These are phyloP conservation scores for Wallemia ichthyophaga DNA, from an alignment of 1,284 basidiomycete species.

Conservation along the genomic window DNA sequence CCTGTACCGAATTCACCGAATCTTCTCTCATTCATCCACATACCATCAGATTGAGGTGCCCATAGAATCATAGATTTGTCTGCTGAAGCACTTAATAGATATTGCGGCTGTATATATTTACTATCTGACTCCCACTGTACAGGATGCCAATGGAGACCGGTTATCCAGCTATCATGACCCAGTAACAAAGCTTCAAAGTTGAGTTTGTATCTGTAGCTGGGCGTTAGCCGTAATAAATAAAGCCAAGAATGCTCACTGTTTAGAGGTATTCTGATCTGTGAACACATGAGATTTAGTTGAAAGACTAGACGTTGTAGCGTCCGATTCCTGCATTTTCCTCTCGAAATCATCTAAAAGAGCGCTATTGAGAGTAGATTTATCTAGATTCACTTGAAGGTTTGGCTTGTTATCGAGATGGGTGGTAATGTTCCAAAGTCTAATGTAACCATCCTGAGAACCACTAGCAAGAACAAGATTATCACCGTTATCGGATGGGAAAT, in stretches of 20 bases:
- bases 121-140: constrained; percentile 3
- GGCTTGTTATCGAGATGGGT: constrained; percentile 12
- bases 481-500: constrained; percentile 11
- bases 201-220: constrained; percentile 26
- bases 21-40: constrained; percentile 65
- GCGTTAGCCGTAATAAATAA: neutral
- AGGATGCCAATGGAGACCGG: constrained; percentile 49
- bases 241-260: neutral
- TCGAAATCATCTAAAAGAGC: constrained; percentile 66
- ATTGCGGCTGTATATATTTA: constrained; percentile 14
- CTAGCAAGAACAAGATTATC: constrained; percentile 38
- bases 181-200: constrained; percentile 71
- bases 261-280: constrained; percentile 19
- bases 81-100: constrained; percentile 55
- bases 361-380: constrained; percentile 17
- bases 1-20: constrained; percentile 78
- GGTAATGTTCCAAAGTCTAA: constrained; percentile 59
- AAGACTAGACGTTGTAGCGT: constrained; percentile 23
- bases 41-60: constrained; percentile 33
- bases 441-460: constrained; percentile 70
- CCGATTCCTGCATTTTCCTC: constrained; percentile 35
- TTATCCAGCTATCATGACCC: constrained; percentile 75
- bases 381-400: constrained; percentile 5
- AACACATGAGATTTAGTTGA: constrained; percentile 53
- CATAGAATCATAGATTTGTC: constrained; percentile 81